phyloP scores from a whole-genome alignment of 805 yeast genomes.

The Jamesozyma lodderae region DNA sequence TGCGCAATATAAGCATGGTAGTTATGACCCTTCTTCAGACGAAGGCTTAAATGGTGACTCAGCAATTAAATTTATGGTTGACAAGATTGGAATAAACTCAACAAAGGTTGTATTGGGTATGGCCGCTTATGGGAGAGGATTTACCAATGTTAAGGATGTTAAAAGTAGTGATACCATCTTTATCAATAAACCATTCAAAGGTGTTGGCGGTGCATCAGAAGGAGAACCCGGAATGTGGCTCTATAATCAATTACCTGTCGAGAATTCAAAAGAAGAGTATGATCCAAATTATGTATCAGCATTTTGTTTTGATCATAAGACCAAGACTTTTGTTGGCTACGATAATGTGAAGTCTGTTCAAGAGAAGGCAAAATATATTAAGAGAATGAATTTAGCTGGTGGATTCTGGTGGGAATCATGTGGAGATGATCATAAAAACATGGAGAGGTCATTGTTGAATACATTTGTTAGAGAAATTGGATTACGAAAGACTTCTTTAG shows the following conservation, averaged over 20 bases:
- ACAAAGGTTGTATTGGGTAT: slow-evolving; percentile 66
- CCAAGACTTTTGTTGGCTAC: slow-evolving; percentile 44
- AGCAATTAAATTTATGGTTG: slow-evolving; percentile 38
- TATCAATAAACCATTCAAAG: slow-evolving; percentile 36
- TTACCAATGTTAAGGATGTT: slow-evolving; percentile 32
- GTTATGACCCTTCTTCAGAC: slow-evolving; percentile 24
- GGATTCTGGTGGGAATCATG: slow-evolving; percentile 95
- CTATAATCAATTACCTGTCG: slow-evolving; percentile 46
- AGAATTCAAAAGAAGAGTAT: slow-evolving; percentile 37
- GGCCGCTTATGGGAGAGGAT: slow-evolving; percentile 74
- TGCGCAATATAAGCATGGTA: slow-evolving; percentile 8
- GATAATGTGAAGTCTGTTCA: slow-evolving; percentile 51
- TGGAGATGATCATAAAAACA: slow-evolving; percentile 45
- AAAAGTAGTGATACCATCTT: slow-evolving; percentile 13
- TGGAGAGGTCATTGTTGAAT: slow-evolving; percentile 35
- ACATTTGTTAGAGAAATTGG: slow-evolving; percentile 34
- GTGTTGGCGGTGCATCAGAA: slow-evolving; percentile 36
- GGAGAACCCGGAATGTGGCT: slow-evolving; percentile 46
- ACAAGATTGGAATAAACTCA: slow-evolving; percentile 34
- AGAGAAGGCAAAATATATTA: slow-evolving; percentile 53
- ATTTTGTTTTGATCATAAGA: slow-evolving; percentile 37
- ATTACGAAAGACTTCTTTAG: slow-evolving; percentile 6
- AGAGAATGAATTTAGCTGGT: slow-evolving; percentile 51
- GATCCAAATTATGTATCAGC: slow-evolving; percentile 50
- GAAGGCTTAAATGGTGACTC: slow-evolving; percentile 37